Evolutionary conservation across 1,139 yeast genomes (phyloP).

Genomic region (Kodamaea sp.): DNA sequence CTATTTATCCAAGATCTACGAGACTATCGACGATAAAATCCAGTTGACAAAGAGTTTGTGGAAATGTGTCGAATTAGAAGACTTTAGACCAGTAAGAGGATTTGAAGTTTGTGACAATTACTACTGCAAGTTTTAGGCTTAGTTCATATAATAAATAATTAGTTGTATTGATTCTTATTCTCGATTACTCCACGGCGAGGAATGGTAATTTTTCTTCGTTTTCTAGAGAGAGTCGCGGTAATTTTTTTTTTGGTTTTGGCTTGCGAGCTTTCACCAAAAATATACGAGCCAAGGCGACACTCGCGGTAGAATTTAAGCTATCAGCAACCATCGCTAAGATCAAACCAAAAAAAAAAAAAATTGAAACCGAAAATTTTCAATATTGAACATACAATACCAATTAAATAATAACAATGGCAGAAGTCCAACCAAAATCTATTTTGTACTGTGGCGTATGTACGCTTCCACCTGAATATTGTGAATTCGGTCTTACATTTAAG

Average conservation of each 20-base stretch:
- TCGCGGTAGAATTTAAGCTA: no score
- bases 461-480: conserved; percentile 92
- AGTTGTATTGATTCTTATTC: background rate
- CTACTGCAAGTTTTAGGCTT: conserved; percentile 6
- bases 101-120: conserved; percentile 26
- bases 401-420: conserved; percentile 25
- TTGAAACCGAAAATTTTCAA: background rate
- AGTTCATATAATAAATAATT: background rate
- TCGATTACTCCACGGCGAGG: background rate
- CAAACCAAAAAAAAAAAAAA: background rate
- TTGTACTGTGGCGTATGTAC: conserved; percentile 82
- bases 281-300: no score
- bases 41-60: conserved; percentile 55
- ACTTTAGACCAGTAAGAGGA: conserved; percentile 58
- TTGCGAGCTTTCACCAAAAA: no score
- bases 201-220: no score
- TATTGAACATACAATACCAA: background rate
- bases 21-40: conserved; percentile 52
- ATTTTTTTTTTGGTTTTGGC: no score
- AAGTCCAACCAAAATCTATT: conserved; percentile 42
- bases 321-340: no score
- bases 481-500: conserved; percentile 77
- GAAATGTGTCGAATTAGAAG: conserved; percentile 68
- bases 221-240: no score
- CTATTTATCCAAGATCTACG: conserved; percentile 63